Percentiles rank a stretch among this genome's conserved stretches.
Evolutionary conservation across 371 early-diverging fungal genomes (phyloP).

Genomic region (Zychaea mexicana): DNA sequence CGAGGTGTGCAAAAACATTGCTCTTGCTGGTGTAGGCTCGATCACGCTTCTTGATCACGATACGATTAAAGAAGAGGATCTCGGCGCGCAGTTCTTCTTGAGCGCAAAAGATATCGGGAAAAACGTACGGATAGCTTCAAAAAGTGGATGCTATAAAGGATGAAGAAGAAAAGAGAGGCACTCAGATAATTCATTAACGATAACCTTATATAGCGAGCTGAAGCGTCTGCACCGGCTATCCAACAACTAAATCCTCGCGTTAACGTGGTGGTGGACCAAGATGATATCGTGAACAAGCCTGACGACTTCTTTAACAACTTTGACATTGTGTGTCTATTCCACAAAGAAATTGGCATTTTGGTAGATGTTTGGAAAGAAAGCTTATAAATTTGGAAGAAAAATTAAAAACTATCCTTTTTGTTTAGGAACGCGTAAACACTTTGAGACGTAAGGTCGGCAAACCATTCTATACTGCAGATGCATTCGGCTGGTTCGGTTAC

Average conservation of each 20-base stretch:
- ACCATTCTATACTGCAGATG: constrained; percentile 70
- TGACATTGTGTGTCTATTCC: constrained; percentile 69
- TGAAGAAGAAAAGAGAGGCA: neutral
- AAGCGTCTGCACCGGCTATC: constrained; percentile 60
- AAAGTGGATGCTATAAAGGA: neutral
- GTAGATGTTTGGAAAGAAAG: constrained; percentile 23
- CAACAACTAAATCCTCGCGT: constrained; percentile 79
- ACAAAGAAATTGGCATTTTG: constrained; percentile 31
- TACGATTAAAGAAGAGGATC: constrained; percentile 59
- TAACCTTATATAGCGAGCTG: constrained; percentile 57
- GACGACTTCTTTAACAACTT: constrained; percentile 61
- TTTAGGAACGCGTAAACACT: constrained; percentile 58
- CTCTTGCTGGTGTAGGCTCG: constrained; percentile 85
- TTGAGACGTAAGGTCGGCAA: constrained; percentile 55
- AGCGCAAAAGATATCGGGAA: constrained; percentile 61
- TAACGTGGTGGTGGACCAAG: constrained; percentile 52
- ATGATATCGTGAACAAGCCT: constrained; percentile 42
- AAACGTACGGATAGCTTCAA: constrained; percentile 56
- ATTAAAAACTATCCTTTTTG: no score
- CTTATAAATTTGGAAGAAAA: no score
- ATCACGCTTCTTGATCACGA: constrained; percentile 72
- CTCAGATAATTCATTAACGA: neutral
- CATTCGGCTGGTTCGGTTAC: constrained; percentile 81
- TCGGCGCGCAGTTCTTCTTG: constrained; percentile 84
- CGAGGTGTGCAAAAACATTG: constrained; percentile 90